Evolutionary conservation across 352 stramenopile species (phyloP), one percentile per base, ranked within the genome.

Genomic region (Pythium brachiatum): DNA sequence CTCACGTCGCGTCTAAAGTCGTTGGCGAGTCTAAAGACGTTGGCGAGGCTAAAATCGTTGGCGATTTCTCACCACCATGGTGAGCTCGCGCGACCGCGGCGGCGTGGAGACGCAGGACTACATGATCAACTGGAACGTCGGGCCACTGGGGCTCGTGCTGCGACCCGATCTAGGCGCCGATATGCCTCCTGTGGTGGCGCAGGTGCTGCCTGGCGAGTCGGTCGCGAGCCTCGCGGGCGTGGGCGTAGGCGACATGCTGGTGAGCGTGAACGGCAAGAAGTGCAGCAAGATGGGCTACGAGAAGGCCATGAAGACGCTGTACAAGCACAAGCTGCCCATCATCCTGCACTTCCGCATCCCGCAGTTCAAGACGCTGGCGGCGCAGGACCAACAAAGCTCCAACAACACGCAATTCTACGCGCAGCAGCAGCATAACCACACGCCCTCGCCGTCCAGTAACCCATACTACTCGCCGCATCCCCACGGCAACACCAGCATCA

Each of bases 101-200:
- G 54, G 52, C 52, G 41, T 59, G 9, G 53, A 61, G 43, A 74
- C 71, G 82, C 75, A 86, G 62, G 83, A 93, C 61, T 93, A 90
- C 73, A 80, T 90, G 50, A 91, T 93, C 70, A 91, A 93, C 64
- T 93, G 83, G 83, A 89, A 93, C 64, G 77, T 79, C 13, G 83
- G 83, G 0, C 83, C 83, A 26, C 73, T 93, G n/a, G 83, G 83
- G 39, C 72, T 93, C 31, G 79, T 91, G 50, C 68, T 93, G 59
- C 81, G 80, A 15, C 79, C 83, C 7, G 83, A 90, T 34, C 66
- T 90, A 38, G 83, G 83, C 48, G 60, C 69, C 4, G 83, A 93
- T 68, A 89, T 90, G 81, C 81, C 83, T 26, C 83, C 83, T n/a
- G 79, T 89, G 36, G 83, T 93, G 48, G 73, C 70, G 51, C 76